Evolutionary conservation across 495 filamentous ascomycete genomes (phyloP).

Genomic region (Podospora tetraspora): DNA sequence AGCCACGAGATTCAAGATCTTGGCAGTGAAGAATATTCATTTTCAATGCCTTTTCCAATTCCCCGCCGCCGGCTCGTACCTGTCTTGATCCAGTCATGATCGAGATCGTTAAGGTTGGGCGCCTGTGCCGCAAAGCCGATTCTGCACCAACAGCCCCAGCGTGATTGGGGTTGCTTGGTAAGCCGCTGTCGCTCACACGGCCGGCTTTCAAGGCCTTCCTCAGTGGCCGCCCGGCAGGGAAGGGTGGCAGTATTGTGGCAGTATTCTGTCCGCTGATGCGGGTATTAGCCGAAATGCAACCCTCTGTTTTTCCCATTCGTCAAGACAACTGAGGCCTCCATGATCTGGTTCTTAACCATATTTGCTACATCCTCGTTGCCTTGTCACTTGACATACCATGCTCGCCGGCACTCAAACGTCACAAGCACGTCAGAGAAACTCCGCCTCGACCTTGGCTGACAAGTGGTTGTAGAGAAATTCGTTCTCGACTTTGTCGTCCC

Average conservation of each 20-base stretch:
- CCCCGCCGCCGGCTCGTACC: not conserved
- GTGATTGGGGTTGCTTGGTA: not conserved
- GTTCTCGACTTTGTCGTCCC: constrained; percentile 35
- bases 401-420: not conserved
- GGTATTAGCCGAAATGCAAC: not conserved
- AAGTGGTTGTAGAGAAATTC: constrained; percentile 4
- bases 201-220: too few species aligned
- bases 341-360: too few species aligned
- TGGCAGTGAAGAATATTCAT: not conserved
- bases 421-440: not conserved
- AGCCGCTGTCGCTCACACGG: too few species aligned
- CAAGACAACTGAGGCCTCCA: not conserved
- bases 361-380: not conserved
- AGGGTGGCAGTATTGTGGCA: too few species aligned
- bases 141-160: not conserved
- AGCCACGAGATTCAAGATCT: not conserved
- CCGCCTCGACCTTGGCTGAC: not conserved
- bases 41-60: not conserved
- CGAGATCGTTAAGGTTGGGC: not conserved
- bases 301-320: not conserved
- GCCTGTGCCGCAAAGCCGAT: not conserved
- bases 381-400: not conserved
- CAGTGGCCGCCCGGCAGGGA: too few species aligned
- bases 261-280: not conserved
- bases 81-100: not conserved